A percentile compares a stretch with the other conserved stretches of the same genome.
These are phyloP conservation scores for Asterophora parasitica DNA, from an alignment of 768 basidiomycete species.

Conservation along the genomic window DNA sequence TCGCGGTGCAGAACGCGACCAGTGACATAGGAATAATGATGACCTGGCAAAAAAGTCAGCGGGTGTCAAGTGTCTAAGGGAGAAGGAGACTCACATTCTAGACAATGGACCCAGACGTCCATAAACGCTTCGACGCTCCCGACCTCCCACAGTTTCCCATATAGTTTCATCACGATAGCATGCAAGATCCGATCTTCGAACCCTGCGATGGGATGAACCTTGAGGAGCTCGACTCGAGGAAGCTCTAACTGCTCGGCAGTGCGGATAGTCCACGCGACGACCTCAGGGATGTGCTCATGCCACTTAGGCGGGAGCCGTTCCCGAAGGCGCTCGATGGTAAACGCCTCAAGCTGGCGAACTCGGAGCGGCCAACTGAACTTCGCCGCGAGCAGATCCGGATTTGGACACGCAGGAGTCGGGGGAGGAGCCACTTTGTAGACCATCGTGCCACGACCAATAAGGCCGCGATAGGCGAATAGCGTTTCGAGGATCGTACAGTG, in stretches of 20 bases:
- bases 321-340: conserved; percentile 6
- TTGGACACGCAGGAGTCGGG: neutral
- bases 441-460: conserved; percentile 18
- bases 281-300: conserved; percentile 16
- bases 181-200: conserved; percentile 1
- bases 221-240: conserved; percentile 9
- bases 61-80: no score
- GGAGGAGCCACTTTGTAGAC: conserved; percentile 9
- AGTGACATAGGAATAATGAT: no score
- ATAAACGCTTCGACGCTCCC: no score
- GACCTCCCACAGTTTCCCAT: no score
- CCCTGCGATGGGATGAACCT: neutral
- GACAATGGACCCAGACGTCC: no score
- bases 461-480: conserved; percentile 11
- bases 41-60: no score
- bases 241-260: conserved; percentile 1
- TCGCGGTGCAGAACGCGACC: no score
- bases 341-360: conserved; percentile 11
- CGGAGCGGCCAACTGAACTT: conserved; percentile 16
- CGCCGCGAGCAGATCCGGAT: conserved; percentile 6
- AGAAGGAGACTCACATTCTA: no score
- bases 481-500: conserved; percentile 1
- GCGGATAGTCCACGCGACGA: neutral
- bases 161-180: conserved; percentile 4
- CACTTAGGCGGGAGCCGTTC: conserved; percentile 10